A percentile compares a stretch with the other conserved stretches of the same genome.
phyloP scores from a whole-genome alignment of 441 rosid species.

The Pelargonium myrrhifolium region DNA sequence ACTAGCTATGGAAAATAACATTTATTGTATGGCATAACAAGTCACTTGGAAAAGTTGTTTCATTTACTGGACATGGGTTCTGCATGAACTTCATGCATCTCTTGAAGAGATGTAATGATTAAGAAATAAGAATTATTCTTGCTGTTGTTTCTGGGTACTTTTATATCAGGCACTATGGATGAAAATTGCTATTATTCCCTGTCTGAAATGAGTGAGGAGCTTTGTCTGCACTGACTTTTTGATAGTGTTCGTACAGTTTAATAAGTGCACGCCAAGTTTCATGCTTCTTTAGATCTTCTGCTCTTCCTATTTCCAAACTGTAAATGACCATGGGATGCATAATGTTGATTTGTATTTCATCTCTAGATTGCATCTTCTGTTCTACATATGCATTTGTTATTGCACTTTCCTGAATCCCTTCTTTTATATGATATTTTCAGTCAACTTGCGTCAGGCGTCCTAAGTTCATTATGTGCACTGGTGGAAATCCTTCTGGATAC shows the following conservation, averaged over 20 bases:
- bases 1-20: not conserved
- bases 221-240: not conserved
- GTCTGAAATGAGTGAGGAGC: not conserved
- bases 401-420: slow-evolving; percentile 6
- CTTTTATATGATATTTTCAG: slow-evolving; percentile 35
- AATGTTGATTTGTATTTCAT: not conserved
- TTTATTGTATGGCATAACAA: not conserved
- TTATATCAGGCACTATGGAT: not conserved
- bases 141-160: not conserved
- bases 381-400: not conserved
- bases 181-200: not conserved
- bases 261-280: not conserved
- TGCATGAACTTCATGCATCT: not conserved
- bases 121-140: not conserved
- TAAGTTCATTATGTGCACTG: slow-evolving; percentile 80
- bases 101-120: not conserved
- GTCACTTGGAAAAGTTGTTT: not conserved
- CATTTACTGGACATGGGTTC: not conserved
- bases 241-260: not conserved
- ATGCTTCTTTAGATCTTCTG: not conserved
- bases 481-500: slow-evolving; percentile 62
- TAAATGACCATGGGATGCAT: not conserved
- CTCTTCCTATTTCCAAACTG: not conserved
- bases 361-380: too few relatives aligned
- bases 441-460: slow-evolving; percentile 72